Percentiles rank a stretch among this genome's conserved stretches.
Conservation (phyloP, 2,329 filamentous ascomycete species). For the Exophiala phaeomuriformis region DNA sequence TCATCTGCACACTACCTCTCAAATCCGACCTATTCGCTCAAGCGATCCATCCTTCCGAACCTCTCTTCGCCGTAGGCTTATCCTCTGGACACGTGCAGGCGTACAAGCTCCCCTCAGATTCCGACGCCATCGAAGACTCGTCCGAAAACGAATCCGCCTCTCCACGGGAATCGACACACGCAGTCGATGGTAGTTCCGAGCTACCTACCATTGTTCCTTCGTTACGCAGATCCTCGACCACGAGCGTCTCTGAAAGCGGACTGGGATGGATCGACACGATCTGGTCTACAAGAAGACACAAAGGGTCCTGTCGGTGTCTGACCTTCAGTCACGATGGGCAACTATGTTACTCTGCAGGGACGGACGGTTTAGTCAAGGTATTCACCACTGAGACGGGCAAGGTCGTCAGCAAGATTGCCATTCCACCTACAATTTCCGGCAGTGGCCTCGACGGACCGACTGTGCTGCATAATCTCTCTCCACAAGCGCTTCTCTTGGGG, state of each 20-base stretch:
- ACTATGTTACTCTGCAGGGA: conserved; percentile 55
- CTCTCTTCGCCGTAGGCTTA: conserved; percentile 73
- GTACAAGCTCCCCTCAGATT: conserved; percentile 53
- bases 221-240: conserved; percentile 29
- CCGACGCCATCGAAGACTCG: conserved; percentile 34
- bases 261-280: conserved; percentile 69
- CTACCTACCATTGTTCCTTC: conserved; percentile 18
- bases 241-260: conserved; percentile 48
- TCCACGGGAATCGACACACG: conserved; percentile 2
- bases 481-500: conserved; percentile 78
- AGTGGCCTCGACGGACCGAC: conserved; percentile 60
- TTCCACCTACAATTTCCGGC: conserved; percentile 46
- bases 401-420: conserved; percentile 73
- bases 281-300: conserved; percentile 85
- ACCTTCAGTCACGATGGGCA: conserved; percentile 72
- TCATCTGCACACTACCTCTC: conserved; percentile 81
- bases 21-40: conserved; percentile 81
- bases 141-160: conserved; percentile 12
- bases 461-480: conserved; percentile 73
- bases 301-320: conserved; percentile 82
- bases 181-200: conserved; percentile 10
- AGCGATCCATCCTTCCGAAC: conserved; percentile 74
- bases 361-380: conserved; percentile 57
- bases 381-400: conserved; percentile 53
- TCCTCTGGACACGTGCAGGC: conserved; percentile 51